Conservation (phyloP, 2,329 filamentous ascomycete species). For the Pseudocercospora vitis region DNA sequence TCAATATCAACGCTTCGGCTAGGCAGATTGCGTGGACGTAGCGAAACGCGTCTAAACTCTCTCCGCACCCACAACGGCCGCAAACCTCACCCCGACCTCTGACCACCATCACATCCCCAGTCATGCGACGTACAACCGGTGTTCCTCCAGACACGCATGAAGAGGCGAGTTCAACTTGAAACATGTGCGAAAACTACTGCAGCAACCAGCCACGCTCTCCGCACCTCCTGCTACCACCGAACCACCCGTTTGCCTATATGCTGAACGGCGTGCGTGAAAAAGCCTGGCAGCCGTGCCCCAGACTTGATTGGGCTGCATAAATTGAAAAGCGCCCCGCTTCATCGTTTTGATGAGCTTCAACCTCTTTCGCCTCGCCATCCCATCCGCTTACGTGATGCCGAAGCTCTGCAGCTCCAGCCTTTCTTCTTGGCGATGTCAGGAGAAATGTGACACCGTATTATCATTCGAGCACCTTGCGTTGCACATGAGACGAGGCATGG, state of each 20-base stretch:
- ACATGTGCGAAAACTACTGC: not conserved
- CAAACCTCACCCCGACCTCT: not conserved
- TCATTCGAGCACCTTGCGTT: not conserved
- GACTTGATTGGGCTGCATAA: conserved; percentile 4
- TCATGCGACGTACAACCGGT: not conserved
- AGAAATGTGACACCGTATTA: too few relatives aligned
- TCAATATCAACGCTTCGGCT: not conserved
- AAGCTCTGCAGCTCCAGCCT: conserved; percentile 1
- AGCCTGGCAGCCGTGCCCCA: not conserved
- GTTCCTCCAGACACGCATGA: not conserved
- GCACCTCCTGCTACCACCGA: not conserved
- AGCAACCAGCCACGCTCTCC: not conserved
- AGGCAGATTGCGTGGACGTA: not conserved
- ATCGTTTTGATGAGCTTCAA: not conserved
- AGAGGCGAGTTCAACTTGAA: conserved; percentile 5
- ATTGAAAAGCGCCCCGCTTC: not conserved
- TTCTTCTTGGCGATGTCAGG: too few relatives aligned
- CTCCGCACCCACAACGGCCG: not conserved
- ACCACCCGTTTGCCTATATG: conserved; percentile 1
- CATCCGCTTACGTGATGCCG: conserved; percentile 1
- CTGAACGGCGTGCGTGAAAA: conserved; percentile 1
- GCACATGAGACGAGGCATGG: not conserved
- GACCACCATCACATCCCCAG: not conserved
- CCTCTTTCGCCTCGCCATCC: conserved; percentile 6
- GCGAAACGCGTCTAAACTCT: not conserved